phyloP scores from a whole-genome alignment of 2,329 filamentous ascomycete genomes.

The Aspergillus sp. region DNA sequence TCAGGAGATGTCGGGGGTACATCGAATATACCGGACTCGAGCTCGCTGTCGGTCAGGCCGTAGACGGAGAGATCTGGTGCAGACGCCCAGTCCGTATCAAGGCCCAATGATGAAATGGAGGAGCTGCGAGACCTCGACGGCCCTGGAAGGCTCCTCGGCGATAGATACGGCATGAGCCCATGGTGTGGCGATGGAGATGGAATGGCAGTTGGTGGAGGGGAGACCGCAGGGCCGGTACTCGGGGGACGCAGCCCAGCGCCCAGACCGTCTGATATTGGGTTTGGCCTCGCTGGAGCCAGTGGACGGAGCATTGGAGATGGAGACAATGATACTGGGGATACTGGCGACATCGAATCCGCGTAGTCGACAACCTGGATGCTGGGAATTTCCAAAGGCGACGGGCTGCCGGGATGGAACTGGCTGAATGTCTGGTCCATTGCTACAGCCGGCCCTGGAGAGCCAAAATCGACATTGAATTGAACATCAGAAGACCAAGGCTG shows the following conservation, averaged over 20 bases:
- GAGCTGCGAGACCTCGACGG: slow-evolving; percentile 11
- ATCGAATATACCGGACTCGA: neutral
- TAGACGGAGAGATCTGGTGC: neutral
- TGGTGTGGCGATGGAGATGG: slow-evolving; percentile 10
- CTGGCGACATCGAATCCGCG: slow-evolving; percentile 1
- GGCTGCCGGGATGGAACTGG: neutral
- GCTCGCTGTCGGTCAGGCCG: neutral
- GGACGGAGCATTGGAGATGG: slow-evolving; percentile 5
- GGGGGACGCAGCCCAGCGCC: slow-evolving; percentile 1
- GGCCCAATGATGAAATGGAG: slow-evolving; percentile 10
- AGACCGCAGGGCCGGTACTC: neutral
- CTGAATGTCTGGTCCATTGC: neutral
- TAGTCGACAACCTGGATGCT: slow-evolving; percentile 16
- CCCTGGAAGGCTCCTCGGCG: neutral
- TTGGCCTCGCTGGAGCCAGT: neutral
- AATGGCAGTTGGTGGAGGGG: slow-evolving; percentile 11
- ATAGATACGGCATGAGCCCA: neutral
- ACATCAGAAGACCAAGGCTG: neutral
- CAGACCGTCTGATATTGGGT: neutral
- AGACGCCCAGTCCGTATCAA: slow-evolving; percentile 7
- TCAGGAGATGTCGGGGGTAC: neutral
- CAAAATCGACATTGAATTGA: neutral
- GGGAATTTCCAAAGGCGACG: slow-evolving; percentile 8
- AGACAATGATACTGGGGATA: slow-evolving; percentile 1
- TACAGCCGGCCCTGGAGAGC: neutral